Evolutionary conservation across 345 rosid species (phyloP).

Genomic region (Raphanus sativus): DNA sequence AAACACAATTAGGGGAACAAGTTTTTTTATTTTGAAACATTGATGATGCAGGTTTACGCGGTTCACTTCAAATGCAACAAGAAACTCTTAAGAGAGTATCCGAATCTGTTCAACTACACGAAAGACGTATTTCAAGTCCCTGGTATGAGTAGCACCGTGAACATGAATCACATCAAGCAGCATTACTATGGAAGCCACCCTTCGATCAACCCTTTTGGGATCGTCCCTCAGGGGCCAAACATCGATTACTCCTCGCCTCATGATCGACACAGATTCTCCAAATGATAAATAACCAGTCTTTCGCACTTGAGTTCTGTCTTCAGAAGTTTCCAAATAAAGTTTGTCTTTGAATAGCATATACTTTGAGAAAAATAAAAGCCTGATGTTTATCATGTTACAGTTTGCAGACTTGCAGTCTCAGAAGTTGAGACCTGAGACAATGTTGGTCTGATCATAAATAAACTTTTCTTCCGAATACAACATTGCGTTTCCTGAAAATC

Average conservation of each 20-base stretch:
- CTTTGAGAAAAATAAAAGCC: background rate
- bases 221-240: constrained; percentile 68
- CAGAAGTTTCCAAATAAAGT: background rate
- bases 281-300: background rate
- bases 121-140: constrained; percentile 64
- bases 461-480: too few species aligned
- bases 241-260: constrained; percentile 56
- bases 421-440: background rate
- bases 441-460: too few species aligned
- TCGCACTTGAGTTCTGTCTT: background rate
- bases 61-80: constrained; percentile 88
- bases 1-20: background rate
- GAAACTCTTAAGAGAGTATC: constrained; percentile 67
- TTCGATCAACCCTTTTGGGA: constrained; percentile 61
- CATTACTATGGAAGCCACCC: constrained; percentile 84
- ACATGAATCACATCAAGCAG: constrained; percentile 68
- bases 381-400: background rate
- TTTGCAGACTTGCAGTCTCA: background rate
- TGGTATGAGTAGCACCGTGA: constrained; percentile 59
- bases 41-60: constrained; percentile 52
- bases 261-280: constrained; percentile 52
- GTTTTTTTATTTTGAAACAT: constrained; percentile 21
- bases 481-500: too few species aligned
- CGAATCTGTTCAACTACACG: constrained; percentile 65
- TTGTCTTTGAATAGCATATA: background rate